Evolutionary conservation across 2,329 filamentous ascomycete species (phyloP), one percentile per base, ranked within the genome.

Genomic region (Neofusicoccum sp.): DNA sequence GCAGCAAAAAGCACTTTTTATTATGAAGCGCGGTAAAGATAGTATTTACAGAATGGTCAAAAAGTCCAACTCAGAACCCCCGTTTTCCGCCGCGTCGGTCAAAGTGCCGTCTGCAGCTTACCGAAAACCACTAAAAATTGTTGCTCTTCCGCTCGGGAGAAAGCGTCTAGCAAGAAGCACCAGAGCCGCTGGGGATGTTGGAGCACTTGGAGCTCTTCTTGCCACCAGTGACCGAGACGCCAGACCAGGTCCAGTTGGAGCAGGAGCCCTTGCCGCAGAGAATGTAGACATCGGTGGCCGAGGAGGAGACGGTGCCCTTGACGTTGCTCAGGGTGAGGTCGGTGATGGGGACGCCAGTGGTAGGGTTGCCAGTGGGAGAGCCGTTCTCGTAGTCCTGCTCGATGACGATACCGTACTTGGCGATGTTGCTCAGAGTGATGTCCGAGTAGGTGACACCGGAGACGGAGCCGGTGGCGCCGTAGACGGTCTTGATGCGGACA

Each of bases 401-500:
- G 41, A 82, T 73, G 61, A 80, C 79, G 61, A 83, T 79, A 14
- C 80, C 80, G 65, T 82, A 82, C 63, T 76, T 75, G 34, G 71
- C 68, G 62, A 81, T 80, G 58, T 75, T 74, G 41, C 68, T 70
- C 36, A 83, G 67, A 3, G 70, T 71, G 63, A 82, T 82, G 65
- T 79, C 77, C 62, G 73, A 70, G 71, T 80, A 83, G 24, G 74
- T 76, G 58, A 82, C 63, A 61, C 77, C 77, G 34, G 70, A 74
- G 61, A 87, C 81, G 7, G 74, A 75, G 48, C 84, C 84, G 0
- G 80, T 84, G 4, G 78, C 78, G 53, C 74, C 79, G 44, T 72
- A 78, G 26, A 82, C 78, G 8, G 79, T 80, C 74, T 85, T 85
- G 71, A 84, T 78, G 58, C 82, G 81, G 59, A 82, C 72, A 58